Percentiles rank a stretch among this genome's conserved stretches.
Conservation (phyloP, 108 stramenopile genomes). For the Skeletonema marinoi region DNA sequence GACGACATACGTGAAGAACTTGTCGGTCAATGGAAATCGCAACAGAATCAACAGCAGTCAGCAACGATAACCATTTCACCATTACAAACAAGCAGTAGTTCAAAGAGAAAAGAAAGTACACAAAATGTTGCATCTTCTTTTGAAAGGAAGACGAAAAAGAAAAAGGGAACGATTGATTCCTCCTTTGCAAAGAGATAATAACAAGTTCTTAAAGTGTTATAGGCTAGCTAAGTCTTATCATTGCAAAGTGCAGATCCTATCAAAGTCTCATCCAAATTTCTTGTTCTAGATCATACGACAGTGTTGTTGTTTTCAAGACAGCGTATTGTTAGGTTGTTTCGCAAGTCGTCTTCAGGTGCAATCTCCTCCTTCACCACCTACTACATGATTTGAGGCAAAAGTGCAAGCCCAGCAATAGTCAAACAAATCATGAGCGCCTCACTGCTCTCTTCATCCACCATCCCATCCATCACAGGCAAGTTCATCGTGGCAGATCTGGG, state of each 20-base stretch:
- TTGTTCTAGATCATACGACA: neutral
- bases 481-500: conserved; percentile 20
- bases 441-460: conserved; percentile 43
- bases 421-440: conserved; percentile 47
- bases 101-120: conserved; percentile 1
- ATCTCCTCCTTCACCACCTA: neutral
- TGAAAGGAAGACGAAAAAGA: conserved; percentile 3
- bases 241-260: neutral
- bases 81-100: neutral
- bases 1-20: conserved; percentile 7
- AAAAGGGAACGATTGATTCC: conserved; percentile 5
- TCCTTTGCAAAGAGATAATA: conserved; percentile 1
- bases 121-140: neutral
- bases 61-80: neutral
- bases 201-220: neutral
- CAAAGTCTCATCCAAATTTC: neutral
- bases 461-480: conserved; percentile 33
- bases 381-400: conserved; percentile 30
- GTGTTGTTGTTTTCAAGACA: neutral
- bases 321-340: neutral
- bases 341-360: neutral
- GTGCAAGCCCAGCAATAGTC: conserved; percentile 34
- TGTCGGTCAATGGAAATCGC: conserved; percentile 8
- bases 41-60: neutral
- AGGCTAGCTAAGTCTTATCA: neutral